These are phyloP conservation scores for Candida jianshihensis DNA, from an alignment of 805 yeast species.

Conservation along the genomic window DNA sequence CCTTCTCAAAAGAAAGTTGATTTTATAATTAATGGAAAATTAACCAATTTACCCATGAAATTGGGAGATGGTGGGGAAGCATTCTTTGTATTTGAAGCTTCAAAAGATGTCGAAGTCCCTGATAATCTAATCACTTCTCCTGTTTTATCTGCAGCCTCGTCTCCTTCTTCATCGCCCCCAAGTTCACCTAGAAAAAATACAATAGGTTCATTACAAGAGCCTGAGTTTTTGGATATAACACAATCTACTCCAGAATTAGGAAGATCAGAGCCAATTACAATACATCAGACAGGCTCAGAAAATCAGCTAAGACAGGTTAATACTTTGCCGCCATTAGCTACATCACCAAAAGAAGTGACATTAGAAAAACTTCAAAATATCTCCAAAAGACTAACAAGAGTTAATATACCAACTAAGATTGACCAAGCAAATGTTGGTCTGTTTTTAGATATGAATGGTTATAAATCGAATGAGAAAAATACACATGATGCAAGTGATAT, in stretches of 20 bases:
- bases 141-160: conserved; percentile 20
- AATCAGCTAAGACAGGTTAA: conserved; percentile 2
- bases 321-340: conserved; percentile 9
- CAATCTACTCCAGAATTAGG: conserved; percentile 10
- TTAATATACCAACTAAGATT: conserved; percentile 80
- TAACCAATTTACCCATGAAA: conserved; percentile 88
- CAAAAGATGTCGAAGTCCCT: conserved; percentile 54
- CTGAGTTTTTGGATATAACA: conserved; percentile 43
- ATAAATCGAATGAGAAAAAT: conserved; percentile 78
- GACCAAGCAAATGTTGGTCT: conserved; percentile 89
- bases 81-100: conserved; percentile 89
- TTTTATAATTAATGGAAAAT: conserved; percentile 74
- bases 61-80: conserved; percentile 98
- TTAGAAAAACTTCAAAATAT: conserved; percentile 55
- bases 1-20: conserved; percentile 95
- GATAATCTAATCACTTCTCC: conserved; percentile 48
- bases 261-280: conserved; percentile 9
- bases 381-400: conserved; percentile 55
- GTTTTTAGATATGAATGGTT: conserved; percentile 90
- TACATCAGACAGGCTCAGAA: background rate
- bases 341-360: conserved; percentile 31
- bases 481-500: conserved; percentile 70
- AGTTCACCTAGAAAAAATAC: conserved; percentile 15
- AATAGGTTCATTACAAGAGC: conserved; percentile 29
- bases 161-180: conserved; percentile 17